phyloP scores from a whole-genome alignment of 345 rosid genomes.

The Kernera saxatilis region DNA sequence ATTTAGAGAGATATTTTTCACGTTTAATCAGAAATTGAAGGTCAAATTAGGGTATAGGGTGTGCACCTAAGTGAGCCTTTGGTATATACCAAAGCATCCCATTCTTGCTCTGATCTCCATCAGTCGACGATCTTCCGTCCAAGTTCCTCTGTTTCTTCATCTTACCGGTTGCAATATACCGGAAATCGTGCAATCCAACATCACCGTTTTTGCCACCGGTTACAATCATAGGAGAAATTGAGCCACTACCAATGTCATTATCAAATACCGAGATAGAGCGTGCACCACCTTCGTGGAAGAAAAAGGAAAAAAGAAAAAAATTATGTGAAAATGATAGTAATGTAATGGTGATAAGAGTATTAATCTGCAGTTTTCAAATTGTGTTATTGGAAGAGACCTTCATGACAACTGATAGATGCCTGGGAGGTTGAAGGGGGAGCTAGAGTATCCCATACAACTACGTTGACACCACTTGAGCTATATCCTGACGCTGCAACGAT shows the following conservation, averaged over 20 bases:
- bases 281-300: slow-evolving; percentile 65
- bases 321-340: not conserved
- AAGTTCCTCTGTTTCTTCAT: slow-evolving; percentile 54
- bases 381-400: slow-evolving; percentile 44
- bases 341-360: not conserved
- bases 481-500: slow-evolving; percentile 79
- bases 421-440: slow-evolving; percentile 87
- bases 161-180: slow-evolving; percentile 83
- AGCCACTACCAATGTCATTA: slow-evolving; percentile 83
- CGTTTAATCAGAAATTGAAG: not conserved
- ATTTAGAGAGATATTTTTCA: not conserved
- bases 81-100: slow-evolving; percentile 99
- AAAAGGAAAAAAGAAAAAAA: not conserved
- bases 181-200: slow-evolving; percentile 88
- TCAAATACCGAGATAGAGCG: slow-evolving; percentile 86
- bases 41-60: not conserved
- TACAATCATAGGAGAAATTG: slow-evolving; percentile 81
- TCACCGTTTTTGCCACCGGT: slow-evolving; percentile 94
- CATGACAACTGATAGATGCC: slow-evolving; percentile 81
- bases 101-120: slow-evolving; percentile 46
- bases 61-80: slow-evolving; percentile 84
- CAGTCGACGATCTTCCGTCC: slow-evolving; percentile 37
- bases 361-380: not conserved
- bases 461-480: slow-evolving; percentile 76
- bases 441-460: slow-evolving; percentile 89